These are phyloP conservation scores for Periconia sp. DNA, from an alignment of 2,329 filamentous ascomycete species.

Conservation along the genomic window DNA sequence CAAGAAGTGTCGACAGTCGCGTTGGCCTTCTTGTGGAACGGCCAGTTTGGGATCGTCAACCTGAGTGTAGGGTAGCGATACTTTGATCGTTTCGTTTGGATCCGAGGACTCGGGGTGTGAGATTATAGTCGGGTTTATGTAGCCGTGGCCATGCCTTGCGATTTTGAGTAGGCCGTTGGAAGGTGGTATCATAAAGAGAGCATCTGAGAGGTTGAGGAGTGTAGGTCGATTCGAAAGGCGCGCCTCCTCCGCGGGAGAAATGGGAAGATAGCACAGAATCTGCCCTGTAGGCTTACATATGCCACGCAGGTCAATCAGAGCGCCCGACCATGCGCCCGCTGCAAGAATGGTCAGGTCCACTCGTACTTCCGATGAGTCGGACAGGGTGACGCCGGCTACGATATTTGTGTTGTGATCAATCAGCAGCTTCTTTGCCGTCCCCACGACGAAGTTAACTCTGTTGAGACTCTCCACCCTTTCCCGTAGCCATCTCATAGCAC, in stretches of 20 bases:
- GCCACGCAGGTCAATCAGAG: slow-evolving; percentile 77
- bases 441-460: slow-evolving; percentile 58
- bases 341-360: slow-evolving; percentile 81
- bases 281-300: slow-evolving; percentile 83
- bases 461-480: slow-evolving; percentile 60
- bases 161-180: slow-evolving; percentile 53
- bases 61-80: slow-evolving; percentile 57
- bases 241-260: slow-evolving; percentile 74
- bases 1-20: slow-evolving; percentile 40
- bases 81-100: slow-evolving; percentile 45
- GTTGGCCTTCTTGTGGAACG: slow-evolving; percentile 41
- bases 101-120: slow-evolving; percentile 52
- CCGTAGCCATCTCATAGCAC: slow-evolving; percentile 70
- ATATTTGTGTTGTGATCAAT: slow-evolving; percentile 42
- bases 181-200: slow-evolving; percentile 78
- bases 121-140: slow-evolving; percentile 54
- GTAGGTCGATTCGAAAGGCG: slow-evolving; percentile 71
- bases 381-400: slow-evolving; percentile 66
- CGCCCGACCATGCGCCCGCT: slow-evolving; percentile 84
- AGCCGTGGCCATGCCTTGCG: slow-evolving; percentile 59
- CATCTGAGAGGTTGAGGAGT: slow-evolving; percentile 72
- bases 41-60: slow-evolving; percentile 56
- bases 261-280: slow-evolving; percentile 75
- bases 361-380: slow-evolving; percentile 56
- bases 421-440: slow-evolving; percentile 54